Evolutionary conservation across 805 yeast species (phyloP).

Genomic region (Yarrowia porcina): DNA sequence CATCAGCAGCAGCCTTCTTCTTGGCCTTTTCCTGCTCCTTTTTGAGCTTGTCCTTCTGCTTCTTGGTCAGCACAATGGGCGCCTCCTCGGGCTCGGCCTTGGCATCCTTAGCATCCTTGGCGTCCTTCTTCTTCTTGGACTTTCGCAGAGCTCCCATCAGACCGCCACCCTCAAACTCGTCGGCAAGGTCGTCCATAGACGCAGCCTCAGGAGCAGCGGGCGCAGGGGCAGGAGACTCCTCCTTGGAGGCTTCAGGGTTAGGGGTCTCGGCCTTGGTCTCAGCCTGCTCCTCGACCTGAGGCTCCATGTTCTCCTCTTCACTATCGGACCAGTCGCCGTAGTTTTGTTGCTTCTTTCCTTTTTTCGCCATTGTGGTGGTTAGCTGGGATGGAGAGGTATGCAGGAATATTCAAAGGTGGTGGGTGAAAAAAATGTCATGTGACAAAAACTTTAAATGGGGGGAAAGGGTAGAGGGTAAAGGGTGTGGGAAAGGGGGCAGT

Average conservation of each 20-base stretch:
- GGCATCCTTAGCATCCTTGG: conserved; percentile 60
- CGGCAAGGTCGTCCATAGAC: conserved; percentile 36
- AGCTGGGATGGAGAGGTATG: background rate
- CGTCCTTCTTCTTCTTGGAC: conserved; percentile 74
- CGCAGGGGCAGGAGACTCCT: conserved; percentile 27
- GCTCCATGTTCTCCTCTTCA: conserved; percentile 19
- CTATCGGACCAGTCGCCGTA: conserved; percentile 25
- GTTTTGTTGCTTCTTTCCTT: conserved; percentile 23
- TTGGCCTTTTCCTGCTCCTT: conserved; percentile 33
- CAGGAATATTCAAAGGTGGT: background rate
- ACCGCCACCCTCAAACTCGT: conserved; percentile 50
- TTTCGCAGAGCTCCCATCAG: conserved; percentile 80
- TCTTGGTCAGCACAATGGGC: conserved; percentile 31
- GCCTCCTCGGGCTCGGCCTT: conserved; percentile 41
- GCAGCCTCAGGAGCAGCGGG: conserved; percentile 36
- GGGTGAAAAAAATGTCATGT: background rate
- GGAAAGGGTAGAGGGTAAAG: background rate
- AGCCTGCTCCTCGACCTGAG: background rate
- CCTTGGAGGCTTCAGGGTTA: background rate
- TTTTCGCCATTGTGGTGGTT: conserved; percentile 11
- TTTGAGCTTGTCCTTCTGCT: conserved; percentile 32
- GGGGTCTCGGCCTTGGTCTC: too few species aligned
- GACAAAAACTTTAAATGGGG: background rate
- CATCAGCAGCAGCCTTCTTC: conserved; percentile 29
- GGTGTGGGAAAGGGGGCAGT: background rate